Conservation (phyloP, 148 eudicot species). For the Tetragonia tetragonoides region DNA sequence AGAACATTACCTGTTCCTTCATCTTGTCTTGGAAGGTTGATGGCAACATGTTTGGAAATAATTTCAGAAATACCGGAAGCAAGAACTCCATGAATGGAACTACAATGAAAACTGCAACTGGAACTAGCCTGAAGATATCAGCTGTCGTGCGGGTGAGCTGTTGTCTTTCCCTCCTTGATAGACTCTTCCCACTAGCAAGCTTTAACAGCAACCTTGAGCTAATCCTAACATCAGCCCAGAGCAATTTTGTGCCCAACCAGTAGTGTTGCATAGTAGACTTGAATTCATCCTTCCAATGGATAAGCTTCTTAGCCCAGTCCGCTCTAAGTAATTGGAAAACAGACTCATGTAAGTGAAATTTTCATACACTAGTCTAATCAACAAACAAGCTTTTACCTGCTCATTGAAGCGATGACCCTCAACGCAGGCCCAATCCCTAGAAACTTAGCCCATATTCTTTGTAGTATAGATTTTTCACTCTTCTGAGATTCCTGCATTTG, state of each 20-base stretch:
- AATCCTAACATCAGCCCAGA: constrained; percentile 87
- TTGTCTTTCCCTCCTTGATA: constrained; percentile 84
- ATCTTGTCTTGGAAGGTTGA: constrained; percentile 89
- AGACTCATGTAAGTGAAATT: constrained; percentile 1
- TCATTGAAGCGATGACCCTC: constrained; percentile 73
- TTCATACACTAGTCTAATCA: neutral
- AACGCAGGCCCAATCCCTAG: constrained; percentile 82
- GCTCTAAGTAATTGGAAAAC: constrained; percentile 39
- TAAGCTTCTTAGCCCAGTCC: constrained; percentile 77
- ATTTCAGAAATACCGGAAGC: constrained; percentile 70
- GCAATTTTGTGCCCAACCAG: constrained; percentile 79
- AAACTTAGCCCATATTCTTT: constrained; percentile 57
- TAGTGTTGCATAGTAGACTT: constrained; percentile 67
- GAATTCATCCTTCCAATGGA: constrained; percentile 69
- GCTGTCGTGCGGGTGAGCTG: constrained; percentile 89
- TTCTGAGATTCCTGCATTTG: constrained; percentile 61
- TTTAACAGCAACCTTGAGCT: constrained; percentile 64
- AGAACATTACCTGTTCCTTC: constrained; percentile 68
- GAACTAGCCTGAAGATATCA: constrained; percentile 91
- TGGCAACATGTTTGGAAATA: constrained; percentile 87
- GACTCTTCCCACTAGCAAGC: constrained; percentile 67
- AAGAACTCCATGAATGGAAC: constrained; percentile 92
- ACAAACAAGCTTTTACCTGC: constrained; percentile 45
- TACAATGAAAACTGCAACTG: constrained; percentile 74
- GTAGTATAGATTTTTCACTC: constrained; percentile 39